phyloP scores from a whole-genome alignment of 1,284 basidiomycete genomes.

The Caloboletus inedulis region DNA sequence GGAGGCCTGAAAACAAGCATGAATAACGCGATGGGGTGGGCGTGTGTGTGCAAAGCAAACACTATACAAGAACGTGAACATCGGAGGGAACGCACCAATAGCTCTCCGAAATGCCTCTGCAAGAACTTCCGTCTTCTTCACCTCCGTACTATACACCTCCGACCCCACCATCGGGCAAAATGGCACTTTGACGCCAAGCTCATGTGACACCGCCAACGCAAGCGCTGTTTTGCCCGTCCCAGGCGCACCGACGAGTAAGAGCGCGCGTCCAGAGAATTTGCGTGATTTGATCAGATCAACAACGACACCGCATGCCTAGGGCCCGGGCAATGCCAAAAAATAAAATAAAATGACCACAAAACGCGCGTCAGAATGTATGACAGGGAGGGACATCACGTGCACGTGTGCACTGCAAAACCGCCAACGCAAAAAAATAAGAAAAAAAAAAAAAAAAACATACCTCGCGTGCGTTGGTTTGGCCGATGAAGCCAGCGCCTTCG shows the following conservation, averaged over 20 bases:
- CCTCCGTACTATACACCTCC: slow-evolving; percentile 95
- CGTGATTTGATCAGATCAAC: slow-evolving; percentile 89
- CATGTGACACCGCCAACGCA: slow-evolving; percentile 90
- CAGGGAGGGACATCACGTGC: background rate
- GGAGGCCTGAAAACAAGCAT: slow-evolving; percentile 57
- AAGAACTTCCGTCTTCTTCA: slow-evolving; percentile 99
- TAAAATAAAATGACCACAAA: too few species aligned
- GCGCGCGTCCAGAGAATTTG: slow-evolving; percentile 88
- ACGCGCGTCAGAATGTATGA: background rate
- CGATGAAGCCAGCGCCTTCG: slow-evolving; percentile 86
- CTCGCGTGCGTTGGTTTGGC: slow-evolving; percentile 89
- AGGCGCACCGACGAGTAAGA: slow-evolving; percentile 86
- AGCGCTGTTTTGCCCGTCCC: slow-evolving; percentile 96
- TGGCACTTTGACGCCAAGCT: slow-evolving; percentile 91
- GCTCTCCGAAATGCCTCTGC: slow-evolving; percentile 94
- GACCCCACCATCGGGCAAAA: slow-evolving; percentile 99
- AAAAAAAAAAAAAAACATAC: slow-evolving; percentile 38
- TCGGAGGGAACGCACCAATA: slow-evolving; percentile 66
- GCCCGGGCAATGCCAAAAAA: slow-evolving; percentile 1
- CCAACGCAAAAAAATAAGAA: too few species aligned
- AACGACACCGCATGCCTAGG: slow-evolving; percentile 88
- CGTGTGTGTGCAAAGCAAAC: too few species aligned
- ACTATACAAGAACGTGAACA: background rate
- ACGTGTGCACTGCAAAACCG: background rate
- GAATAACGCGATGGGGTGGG: background rate